A percentile compares a stretch with the other conserved stretches of the same genome.
Conservation (phyloP, 345 rosid species). For the Murraya paniculata region DNA sequence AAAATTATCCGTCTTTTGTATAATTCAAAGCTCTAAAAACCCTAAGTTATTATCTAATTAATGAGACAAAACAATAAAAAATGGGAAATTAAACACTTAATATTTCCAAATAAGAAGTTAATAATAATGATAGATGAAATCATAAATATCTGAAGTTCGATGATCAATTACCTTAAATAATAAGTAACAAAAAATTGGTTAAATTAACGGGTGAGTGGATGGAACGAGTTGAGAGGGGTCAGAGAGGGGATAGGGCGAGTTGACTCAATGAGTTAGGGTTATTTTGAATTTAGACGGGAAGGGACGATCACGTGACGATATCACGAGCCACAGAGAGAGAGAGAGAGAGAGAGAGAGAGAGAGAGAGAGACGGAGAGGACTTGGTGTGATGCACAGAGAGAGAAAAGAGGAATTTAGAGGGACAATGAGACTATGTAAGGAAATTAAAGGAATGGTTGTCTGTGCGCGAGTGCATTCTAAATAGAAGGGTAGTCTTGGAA, state of each 20-base stretch:
- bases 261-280: constrained; percentile 16
- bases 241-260: not conserved
- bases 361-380: not conserved
- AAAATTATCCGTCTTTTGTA: not conserved
- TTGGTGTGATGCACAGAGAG: constrained; percentile 7
- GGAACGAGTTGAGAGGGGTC: not conserved
- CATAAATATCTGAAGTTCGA: not conserved
- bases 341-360: not conserved
- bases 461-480: too few species aligned
- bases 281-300: not conserved
- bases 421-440: not conserved
- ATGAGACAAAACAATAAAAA: too few species aligned
- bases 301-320: constrained; percentile 16
- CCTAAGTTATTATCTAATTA: not conserved
- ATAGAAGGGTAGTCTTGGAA: too few species aligned
- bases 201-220: not conserved
- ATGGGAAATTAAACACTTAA: not conserved
- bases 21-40: not conserved
- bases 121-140: not conserved
- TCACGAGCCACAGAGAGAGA: not conserved
- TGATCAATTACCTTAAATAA: constrained; percentile 3
- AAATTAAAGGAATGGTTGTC: too few species aligned
- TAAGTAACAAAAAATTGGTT: not conserved
- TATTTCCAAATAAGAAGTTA: not conserved
- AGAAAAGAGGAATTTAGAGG: not conserved